Conservation (phyloP, 306 rosid species). For the Cucurbita moschata region DNA sequence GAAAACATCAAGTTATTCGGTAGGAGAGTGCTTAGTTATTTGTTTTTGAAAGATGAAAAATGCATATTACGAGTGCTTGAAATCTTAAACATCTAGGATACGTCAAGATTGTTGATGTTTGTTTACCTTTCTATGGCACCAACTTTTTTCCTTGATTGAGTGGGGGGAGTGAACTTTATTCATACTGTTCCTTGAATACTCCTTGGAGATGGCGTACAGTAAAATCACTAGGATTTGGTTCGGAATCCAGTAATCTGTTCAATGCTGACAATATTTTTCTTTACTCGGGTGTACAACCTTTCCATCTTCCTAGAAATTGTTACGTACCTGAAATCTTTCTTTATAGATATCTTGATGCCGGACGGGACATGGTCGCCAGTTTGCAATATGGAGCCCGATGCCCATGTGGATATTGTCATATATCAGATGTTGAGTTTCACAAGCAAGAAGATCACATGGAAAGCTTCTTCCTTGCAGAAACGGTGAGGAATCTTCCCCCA, state of each 20-base stretch:
- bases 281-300: background rate
- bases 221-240: background rate
- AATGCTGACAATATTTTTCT: background rate
- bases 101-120: background rate
- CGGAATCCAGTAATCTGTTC: background rate
- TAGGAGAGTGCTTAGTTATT: background rate
- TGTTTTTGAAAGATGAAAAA: background rate
- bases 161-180: background rate
- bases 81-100: background rate
- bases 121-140: background rate
- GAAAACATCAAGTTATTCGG: background rate
- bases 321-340: slow-evolving; percentile 12
- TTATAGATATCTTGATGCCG: slow-evolving; percentile 82
- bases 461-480: slow-evolving; percentile 94
- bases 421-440: slow-evolving; percentile 87
- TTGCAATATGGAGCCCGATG: slow-evolving; percentile 84
- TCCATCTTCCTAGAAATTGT: background rate
- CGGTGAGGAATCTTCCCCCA: slow-evolving; percentile 33
- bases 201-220: background rate
- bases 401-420: slow-evolving; percentile 91
- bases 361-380: slow-evolving; percentile 88
- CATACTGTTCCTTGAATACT: background rate
- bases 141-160: background rate
- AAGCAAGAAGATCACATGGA: slow-evolving; percentile 95
- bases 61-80: background rate